These are phyloP conservation scores for Rhodotorula sp. DNA, from an alignment of 1,284 basidiomycete genomes.

Conservation along the genomic window DNA sequence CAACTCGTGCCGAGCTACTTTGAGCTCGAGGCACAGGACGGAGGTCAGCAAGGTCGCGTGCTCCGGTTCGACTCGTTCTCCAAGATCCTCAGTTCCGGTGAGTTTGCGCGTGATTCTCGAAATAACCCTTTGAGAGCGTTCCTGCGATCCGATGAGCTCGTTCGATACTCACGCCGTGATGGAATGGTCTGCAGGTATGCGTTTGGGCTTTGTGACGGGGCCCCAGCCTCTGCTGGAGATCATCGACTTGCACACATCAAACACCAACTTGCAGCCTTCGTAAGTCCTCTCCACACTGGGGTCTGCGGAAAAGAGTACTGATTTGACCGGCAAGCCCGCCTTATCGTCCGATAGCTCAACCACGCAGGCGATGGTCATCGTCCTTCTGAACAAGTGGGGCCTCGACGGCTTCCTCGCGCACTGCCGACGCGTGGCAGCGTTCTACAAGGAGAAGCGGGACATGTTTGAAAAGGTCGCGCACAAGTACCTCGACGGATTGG, in stretches of 20 bases:
- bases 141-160: background rate
- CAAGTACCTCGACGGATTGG: slow-evolving; percentile 70
- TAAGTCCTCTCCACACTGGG: too few species aligned
- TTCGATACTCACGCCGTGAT: background rate
- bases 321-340: background rate
- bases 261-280: slow-evolving; percentile 70
- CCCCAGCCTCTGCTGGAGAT: slow-evolving; percentile 69
- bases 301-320: too few species aligned
- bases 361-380: slow-evolving; percentile 70
- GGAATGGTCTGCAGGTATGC: slow-evolving; percentile 43
- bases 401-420: slow-evolving; percentile 70
- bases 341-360: slow-evolving; percentile 56
- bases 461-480: slow-evolving; percentile 74
- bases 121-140: too few species aligned
- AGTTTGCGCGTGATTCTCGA: slow-evolving; percentile 39
- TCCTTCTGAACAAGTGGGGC: slow-evolving; percentile 68
- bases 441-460: slow-evolving; percentile 76
- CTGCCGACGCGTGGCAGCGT: slow-evolving; percentile 64
- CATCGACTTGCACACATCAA: slow-evolving; percentile 67
- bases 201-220: slow-evolving; percentile 75
- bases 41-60: slow-evolving; percentile 60
- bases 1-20: slow-evolving; percentile 68
- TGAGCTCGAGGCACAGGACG: slow-evolving; percentile 59
- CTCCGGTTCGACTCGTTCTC: slow-evolving; percentile 83
- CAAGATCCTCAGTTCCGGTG: slow-evolving; percentile 78